These are phyloP conservation scores for Tetraselmis chui DNA, from an alignment of 139 green algal species.

Conservation along the genomic window DNA sequence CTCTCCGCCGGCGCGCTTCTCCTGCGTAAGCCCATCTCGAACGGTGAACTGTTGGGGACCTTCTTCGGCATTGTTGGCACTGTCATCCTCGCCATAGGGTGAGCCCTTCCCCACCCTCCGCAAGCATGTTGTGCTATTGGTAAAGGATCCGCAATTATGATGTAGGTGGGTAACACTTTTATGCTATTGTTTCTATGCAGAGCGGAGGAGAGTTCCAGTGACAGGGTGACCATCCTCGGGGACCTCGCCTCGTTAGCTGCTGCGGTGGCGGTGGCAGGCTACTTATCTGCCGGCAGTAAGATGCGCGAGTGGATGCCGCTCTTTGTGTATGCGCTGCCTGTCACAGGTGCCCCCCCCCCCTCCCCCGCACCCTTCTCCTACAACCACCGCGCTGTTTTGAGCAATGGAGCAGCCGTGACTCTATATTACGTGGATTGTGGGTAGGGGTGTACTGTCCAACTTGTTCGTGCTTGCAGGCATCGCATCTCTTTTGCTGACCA, in stretches of 20 bases:
- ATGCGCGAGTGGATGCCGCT: slow-evolving; percentile 64
- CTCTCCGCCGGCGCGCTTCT: slow-evolving; percentile 39
- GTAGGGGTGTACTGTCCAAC: no score
- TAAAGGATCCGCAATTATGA: no score
- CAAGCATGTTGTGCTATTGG: no score
- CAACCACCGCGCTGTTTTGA: neutral
- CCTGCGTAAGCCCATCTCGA: slow-evolving; percentile 47
- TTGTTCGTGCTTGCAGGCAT: no score
- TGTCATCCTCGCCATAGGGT: slow-evolving; percentile 33
- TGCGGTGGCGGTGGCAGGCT: neutral
- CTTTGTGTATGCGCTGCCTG: slow-evolving; percentile 64
- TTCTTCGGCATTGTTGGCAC: slow-evolving; percentile 33
- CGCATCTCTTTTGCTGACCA: slow-evolving; percentile 16
- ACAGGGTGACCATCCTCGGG: slow-evolving; percentile 35
- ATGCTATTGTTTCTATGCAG: no score
- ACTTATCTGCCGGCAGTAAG: slow-evolving; percentile 25
- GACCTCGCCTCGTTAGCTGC: slow-evolving; percentile 51
- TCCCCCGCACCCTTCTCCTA: neutral
- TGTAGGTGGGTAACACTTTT: no score
- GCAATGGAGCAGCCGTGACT: no score
- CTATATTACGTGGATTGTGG: no score
- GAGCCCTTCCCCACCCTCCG: no score
- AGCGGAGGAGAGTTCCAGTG: neutral
- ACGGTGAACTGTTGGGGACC: slow-evolving; percentile 42
- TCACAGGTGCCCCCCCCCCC: slow-evolving; percentile 29